Evolutionary conservation across 2,329 filamentous ascomycete species (phyloP), one percentile per base, ranked within the genome.

Genomic region (Diplocarpon rosae): DNA sequence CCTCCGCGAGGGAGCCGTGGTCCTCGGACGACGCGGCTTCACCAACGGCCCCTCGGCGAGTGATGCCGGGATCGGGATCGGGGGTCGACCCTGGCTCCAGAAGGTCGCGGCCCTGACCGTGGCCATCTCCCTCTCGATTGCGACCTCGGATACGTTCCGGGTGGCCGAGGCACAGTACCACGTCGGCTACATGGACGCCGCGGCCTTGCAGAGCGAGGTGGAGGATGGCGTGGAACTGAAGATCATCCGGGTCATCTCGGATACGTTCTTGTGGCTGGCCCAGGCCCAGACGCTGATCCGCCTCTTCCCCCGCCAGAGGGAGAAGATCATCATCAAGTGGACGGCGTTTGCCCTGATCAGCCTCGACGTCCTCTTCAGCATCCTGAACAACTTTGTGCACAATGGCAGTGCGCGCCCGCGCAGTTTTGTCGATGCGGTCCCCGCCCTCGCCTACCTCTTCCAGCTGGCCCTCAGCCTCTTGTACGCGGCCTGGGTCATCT

Each of bases 241-340:
- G 55, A 77, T 93, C 48, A 90, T 93, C 48, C 83, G 89, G 52
- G 78, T 96, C 54, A 87, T 98, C 52, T 96, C 90, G 14, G 88
- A 95, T 64, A 89, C 92, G 1, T 96, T 96, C 63, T 72, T 98
- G 27, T 96, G 92, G 90, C 78, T 98, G 32, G 92, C 92, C 1
- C 92, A 98, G 65, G 90, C 94, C 1, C 92, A 98, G 67, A 98
- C 92, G 0, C 67, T 98, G 46, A 96, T 96, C 56, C 83, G 92
- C 42, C 72, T 98, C 1, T 98, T 98, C 56, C 92, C 92, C 7
- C 85, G 92, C 29, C 90, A 96, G 60, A 85, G 93, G 59, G 92
- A 98, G 66, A 96, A 96, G 66, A 81, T 96, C 42, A 85, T 96
- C 54, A 98, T 98, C 67, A 96, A 96, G 67, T 98, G 90, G 90